A percentile compares a stretch with the other conserved stretches of the same genome.
phyloP scores from a whole-genome alignment of 306 rosid species.

The Heteromeles arbutifolia region DNA sequence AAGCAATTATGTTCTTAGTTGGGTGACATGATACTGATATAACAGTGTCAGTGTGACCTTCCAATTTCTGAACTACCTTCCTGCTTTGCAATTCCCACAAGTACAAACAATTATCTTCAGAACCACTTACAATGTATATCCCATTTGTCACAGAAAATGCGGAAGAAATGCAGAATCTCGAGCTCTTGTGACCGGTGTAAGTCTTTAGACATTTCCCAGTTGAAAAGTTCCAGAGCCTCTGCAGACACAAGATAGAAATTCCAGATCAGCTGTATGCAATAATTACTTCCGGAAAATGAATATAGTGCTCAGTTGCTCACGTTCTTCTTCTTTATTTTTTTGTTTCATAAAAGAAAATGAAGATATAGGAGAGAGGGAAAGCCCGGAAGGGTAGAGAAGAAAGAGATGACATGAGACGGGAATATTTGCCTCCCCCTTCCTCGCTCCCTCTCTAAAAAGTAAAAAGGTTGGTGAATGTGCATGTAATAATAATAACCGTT shows the following conservation, averaged over 20 bases:
- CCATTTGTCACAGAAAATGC: conserved; percentile 80
- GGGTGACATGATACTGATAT: conserved; percentile 91
- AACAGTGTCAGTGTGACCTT: conserved; percentile 88
- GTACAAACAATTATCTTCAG: conserved; percentile 76
- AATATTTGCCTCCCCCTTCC: no score
- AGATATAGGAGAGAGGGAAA: neutral
- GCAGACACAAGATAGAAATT: conserved; percentile 7
- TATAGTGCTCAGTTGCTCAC: neutral
- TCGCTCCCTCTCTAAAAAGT: no score
- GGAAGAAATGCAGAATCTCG: conserved; percentile 78
- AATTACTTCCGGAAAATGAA: neutral
- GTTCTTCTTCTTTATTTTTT: neutral
- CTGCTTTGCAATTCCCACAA: conserved; percentile 86
- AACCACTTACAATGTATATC: conserved; percentile 83
- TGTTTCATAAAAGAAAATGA: neutral
- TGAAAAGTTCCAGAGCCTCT: conserved; percentile 96
- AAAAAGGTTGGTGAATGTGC: neutral
- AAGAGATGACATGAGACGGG: no score
- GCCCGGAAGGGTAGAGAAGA: no score
- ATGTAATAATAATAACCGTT: neutral
- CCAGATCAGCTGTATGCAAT: neutral
- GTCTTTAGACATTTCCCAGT: conserved; percentile 90
- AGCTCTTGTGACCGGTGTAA: conserved; percentile 72
- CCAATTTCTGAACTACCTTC: conserved; percentile 78
- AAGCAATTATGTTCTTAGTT: conserved; percentile 79